Base-by-base conservation (phyloP, 2,329 filamentous ascomycete species). In the Pestalotiopsis sp. region DNA sequence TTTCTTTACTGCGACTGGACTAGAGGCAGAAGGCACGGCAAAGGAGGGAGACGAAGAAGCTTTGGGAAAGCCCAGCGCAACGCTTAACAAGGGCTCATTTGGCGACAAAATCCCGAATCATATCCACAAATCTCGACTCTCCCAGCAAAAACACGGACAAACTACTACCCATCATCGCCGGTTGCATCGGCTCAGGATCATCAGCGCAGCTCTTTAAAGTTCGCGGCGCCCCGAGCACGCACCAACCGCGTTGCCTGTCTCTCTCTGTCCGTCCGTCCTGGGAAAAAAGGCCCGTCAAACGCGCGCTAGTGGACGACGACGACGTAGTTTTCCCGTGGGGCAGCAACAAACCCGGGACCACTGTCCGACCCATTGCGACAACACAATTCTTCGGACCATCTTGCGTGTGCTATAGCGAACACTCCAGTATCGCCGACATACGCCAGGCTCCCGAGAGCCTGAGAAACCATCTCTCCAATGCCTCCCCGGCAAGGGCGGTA, bases 401-500 rank as follows among this genome's bases (percentile, higher is more conserved):
- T 36, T 45, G 41, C 17, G 45, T 52, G 45, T 52, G 45, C 45
- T 52, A 52, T 52, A 52, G 20, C 45, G 17, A n/a, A 52, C 45
- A 17, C 45, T 59, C 25, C 57, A 36, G 20, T 17, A 9, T 23
- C 11, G 57, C 25, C 27, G 20, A 27, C 57, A 14, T 23, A 59
- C 57, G 57, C 23, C 57, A 27, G 45, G 45, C 45, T n/a, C 45
- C 45, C 45, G 17, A n/a, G 45, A n/a, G 45, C 45, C 45, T 52
- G 45, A 52, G 45, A 23, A n/a, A n/a, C 17, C 14, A 52, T 52
- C 17, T n/a, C 14, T 52, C 45, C 63, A 71, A 78, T 78, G 76
- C 71, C 76, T 69, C 71, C 74, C 31, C 72, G 73, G 69, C 75
- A 75, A 64, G 70, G 70, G 63, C 75, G 75, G 66, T 74, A 74